Evolutionary conservation across 2,329 filamentous ascomycete genomes (phyloP).

Genomic region (Aspergillus ochraceus): DNA sequence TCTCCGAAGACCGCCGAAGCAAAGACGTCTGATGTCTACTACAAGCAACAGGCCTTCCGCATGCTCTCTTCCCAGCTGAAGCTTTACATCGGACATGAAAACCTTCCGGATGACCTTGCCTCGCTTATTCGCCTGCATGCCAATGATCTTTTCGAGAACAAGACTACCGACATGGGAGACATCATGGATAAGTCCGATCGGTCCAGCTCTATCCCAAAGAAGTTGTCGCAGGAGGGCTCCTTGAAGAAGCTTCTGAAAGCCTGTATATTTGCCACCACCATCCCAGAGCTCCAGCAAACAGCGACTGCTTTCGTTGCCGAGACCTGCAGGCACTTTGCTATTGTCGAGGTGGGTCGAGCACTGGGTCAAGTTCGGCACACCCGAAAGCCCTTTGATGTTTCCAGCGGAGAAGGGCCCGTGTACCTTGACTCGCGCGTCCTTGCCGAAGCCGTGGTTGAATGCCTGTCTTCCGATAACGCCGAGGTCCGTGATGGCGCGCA

Average conservation of each 20-base stretch:
- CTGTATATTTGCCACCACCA: constrained; percentile 77
- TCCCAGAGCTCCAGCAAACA: constrained; percentile 76
- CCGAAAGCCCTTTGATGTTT: constrained; percentile 77
- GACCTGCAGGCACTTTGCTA: constrained; percentile 83
- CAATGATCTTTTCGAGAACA: constrained; percentile 75
- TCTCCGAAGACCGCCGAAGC: constrained; percentile 61
- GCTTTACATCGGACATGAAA: constrained; percentile 83
- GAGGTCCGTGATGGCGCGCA: constrained; percentile 82
- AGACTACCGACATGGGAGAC: constrained; percentile 67
- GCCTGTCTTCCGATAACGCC: constrained; percentile 78
- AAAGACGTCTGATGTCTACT: constrained; percentile 72
- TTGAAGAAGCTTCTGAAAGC: constrained; percentile 88
- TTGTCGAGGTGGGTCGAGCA: constrained; percentile 86
- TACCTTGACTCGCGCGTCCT: constrained; percentile 84
- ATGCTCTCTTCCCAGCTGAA: constrained; percentile 88
- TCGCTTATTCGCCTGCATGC: constrained; percentile 83
- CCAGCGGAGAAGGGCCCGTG: constrained; percentile 81
- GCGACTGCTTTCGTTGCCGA: constrained; percentile 75
- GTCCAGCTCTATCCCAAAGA: constrained; percentile 82
- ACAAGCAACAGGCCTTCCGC: constrained; percentile 90
- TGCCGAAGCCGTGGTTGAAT: constrained; percentile 87
- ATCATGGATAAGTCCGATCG: constrained; percentile 74
- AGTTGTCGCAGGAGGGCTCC: constrained; percentile 76
- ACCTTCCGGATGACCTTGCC: constrained; percentile 83
- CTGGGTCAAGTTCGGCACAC: constrained; percentile 76